These are phyloP conservation scores for Arctium minus DNA, from an alignment of 129 eudicot species.

Conservation along the genomic window DNA sequence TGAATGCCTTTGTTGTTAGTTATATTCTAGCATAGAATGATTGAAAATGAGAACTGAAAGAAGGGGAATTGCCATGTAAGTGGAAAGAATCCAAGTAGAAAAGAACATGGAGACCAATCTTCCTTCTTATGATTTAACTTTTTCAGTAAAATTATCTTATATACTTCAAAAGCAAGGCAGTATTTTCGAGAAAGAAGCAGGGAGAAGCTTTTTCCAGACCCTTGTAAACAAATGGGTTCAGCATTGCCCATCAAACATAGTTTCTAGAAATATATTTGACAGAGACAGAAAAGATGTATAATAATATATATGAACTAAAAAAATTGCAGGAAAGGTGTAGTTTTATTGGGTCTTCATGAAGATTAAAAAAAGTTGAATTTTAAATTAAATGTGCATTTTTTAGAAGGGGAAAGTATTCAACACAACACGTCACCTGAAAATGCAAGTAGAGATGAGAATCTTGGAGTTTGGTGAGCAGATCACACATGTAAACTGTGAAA, in stretches of 20 bases:
- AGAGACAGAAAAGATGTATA: no score
- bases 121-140: neutral
- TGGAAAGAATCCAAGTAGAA: no score
- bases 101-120: no score
- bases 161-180: neutral
- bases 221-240: neutral
- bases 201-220: neutral
- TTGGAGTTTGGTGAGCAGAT: conserved; percentile 18
- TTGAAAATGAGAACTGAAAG: no score
- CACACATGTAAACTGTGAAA: conserved; percentile 25
- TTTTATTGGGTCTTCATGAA: neutral
- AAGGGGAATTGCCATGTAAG: no score
- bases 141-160: neutral
- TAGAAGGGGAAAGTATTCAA: neutral
- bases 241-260: neutral
- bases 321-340: neutral
- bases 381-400: neutral
- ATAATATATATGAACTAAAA: no score
- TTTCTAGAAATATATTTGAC: neutral
- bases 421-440: conserved; percentile 19
- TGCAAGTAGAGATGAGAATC: conserved; percentile 26
- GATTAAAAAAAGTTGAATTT: neutral
- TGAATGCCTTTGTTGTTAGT: no score
- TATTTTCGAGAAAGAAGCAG: neutral
- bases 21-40: no score